phyloP scores from a whole-genome alignment of 108 stramenopile species.

The Cyclotella kingstonii region DNA sequence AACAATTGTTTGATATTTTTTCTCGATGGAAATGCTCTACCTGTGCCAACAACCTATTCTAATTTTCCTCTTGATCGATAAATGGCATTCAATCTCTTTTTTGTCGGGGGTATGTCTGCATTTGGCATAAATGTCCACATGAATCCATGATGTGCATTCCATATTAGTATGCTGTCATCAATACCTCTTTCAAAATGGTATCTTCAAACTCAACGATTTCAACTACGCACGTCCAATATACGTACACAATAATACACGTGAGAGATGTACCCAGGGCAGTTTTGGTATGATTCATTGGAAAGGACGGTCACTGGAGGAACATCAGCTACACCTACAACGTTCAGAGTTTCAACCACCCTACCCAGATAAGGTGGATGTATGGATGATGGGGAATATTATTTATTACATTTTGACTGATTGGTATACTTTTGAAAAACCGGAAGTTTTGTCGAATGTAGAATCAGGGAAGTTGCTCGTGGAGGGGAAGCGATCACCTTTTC shows the following conservation, averaged over 20 bases:
- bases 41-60: not conserved
- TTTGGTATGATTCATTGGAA: conserved; percentile 42
- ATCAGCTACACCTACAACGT: not conserved
- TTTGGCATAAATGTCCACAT: not conserved
- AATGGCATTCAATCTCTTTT: not conserved
- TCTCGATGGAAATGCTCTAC: not conserved
- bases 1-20: no score
- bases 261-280: conserved; percentile 11
- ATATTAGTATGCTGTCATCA: conserved; percentile 55
- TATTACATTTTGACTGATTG: conserved; percentile 40
- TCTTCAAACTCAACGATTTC: conserved; percentile 60
- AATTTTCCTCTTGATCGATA: not conserved
- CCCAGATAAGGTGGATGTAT: conserved; percentile 43
- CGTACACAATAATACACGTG: conserved; percentile 20
- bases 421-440: conserved; percentile 39
- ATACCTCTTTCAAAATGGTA: conserved; percentile 53
- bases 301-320: conserved; percentile 38
- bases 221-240: conserved; percentile 43
- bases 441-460: conserved; percentile 21
- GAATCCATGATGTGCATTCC: not conserved
- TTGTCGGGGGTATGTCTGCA: not conserved
- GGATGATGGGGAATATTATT: conserved; percentile 50
- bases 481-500: conserved; percentile 31
- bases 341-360: conserved; percentile 6
- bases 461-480: conserved; percentile 18